A percentile compares a stretch with the other conserved stretches of the same genome.
phyloP scores from a whole-genome alignment of 192 early-diverging fungal genomes.

The Umbelopsis vinacea region DNA sequence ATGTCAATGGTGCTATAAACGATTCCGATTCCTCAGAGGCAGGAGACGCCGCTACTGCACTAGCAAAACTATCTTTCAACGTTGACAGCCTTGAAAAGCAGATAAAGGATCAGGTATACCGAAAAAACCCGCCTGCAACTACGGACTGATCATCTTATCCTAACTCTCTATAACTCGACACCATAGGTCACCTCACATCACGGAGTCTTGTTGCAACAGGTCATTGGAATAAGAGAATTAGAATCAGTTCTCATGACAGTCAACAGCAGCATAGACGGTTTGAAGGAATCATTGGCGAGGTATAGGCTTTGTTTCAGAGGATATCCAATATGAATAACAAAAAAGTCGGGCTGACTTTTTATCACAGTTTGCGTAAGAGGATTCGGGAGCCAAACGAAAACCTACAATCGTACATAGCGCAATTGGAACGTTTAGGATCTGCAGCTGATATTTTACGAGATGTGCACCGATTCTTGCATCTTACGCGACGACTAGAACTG shows the following conservation, averaged over 20 bases:
- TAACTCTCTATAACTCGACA: not conserved
- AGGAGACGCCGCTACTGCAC: slow-evolving; percentile 59
- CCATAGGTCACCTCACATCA: slow-evolving; percentile 70
- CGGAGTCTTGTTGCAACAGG: slow-evolving; percentile 70
- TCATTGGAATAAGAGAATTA: slow-evolving; percentile 66
- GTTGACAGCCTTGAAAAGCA: slow-evolving; percentile 79
- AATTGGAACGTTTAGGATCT: slow-evolving; percentile 66
- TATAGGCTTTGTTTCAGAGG: slow-evolving; percentile 18
- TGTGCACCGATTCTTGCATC: slow-evolving; percentile 63
- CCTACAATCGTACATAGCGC: slow-evolving; percentile 61
- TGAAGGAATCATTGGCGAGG: slow-evolving; percentile 65
- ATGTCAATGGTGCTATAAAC: slow-evolving; percentile 71
- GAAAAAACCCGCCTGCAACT: not conserved
- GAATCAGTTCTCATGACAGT: slow-evolving; percentile 58
- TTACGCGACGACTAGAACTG: slow-evolving; percentile 59
- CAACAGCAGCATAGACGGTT: slow-evolving; percentile 50
- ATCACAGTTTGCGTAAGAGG: slow-evolving; percentile 58
- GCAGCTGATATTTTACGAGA: slow-evolving; percentile 64
- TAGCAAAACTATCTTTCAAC: slow-evolving; percentile 68
- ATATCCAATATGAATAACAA: not conserved
- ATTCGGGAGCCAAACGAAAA: slow-evolving; percentile 63
- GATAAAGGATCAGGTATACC: slow-evolving; percentile 70
- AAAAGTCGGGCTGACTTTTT: not conserved
- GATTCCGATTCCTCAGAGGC: slow-evolving; percentile 52
- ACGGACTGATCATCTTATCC: not conserved